Base-by-base conservation (phyloP, 768 basidiomycete species). In the Rhizopogon sp. region DNA sequence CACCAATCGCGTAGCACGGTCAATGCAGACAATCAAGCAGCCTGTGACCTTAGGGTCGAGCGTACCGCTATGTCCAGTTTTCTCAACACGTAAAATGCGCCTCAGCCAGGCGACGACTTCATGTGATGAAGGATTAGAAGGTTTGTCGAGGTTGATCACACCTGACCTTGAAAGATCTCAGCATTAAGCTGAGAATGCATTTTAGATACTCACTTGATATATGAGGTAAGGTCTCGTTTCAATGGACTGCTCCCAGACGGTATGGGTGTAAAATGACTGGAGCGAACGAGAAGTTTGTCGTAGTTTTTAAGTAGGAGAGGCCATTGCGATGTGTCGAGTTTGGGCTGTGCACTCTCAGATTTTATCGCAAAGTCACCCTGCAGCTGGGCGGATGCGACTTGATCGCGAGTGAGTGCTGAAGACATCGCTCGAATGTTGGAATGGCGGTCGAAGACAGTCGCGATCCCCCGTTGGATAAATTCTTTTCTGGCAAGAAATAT, bases 41-140 rank as follows among this genome's bases (percentile, higher is more conserved):
- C 97, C 97, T 50, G 97, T 99, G 61, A 99, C 97, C 72, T 99
- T 99, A 46, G 97, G 97, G 70, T 99, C 97, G 45, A 99, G 82
- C 43, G 97, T 99, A 61, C 97, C 97, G 56, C 94, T 97, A 74
- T 99, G 97, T 41, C 97, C 97, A 0, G 97, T 99, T 76, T 99
- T 98, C 72, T 98, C 97, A 25, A 90, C 93, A 20, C 95, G 86
- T 52, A 99, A 72, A 60, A 99, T 99, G n/a, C 97, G 84, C 63
- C 95, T 83, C 59, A 99, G 75, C 97, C 97, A 99, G 14, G 97
- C 97, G 61, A 99, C 97, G 52, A 99, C 97, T 78, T 99, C 97
- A 72, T 99, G 97, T 5, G 95, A 96, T 16, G 95, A 97, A 3
- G 96, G 96, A 74, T 98, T 99, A 33, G 96, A 98, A 22, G 97